Percentiles rank a stretch among this genome's conserved stretches.
phyloP scores from a whole-genome alignment of 164 flowering plant genomes.

The Berberis thunbergii region DNA sequence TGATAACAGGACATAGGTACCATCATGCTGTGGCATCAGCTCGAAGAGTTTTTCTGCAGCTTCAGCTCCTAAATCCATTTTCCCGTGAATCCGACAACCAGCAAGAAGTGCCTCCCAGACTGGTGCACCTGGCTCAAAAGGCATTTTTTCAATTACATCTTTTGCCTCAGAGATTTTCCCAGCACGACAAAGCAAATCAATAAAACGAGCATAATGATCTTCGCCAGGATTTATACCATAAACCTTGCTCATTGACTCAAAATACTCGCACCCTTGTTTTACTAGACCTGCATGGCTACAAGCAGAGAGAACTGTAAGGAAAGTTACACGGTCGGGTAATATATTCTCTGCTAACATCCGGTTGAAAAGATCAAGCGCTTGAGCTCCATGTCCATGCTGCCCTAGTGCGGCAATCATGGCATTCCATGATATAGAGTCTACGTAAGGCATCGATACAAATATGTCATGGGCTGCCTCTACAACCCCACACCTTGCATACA shows the following conservation, averaged over 20 bases:
- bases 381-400: slow-evolving; percentile 65
- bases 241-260: slow-evolving; percentile 36
- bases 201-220: slow-evolving; percentile 74
- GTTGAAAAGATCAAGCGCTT: slow-evolving; percentile 52
- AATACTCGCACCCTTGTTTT: slow-evolving; percentile 48
- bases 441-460: slow-evolving; percentile 46
- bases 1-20: slow-evolving; percentile 56
- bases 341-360: slow-evolving; percentile 51
- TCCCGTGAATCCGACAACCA: slow-evolving; percentile 63
- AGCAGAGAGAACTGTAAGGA: slow-evolving; percentile 68
- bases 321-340: slow-evolving; percentile 60
- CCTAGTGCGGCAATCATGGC: slow-evolving; percentile 66
- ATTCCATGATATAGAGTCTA: slow-evolving; percentile 53
- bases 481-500: slow-evolving; percentile 77
- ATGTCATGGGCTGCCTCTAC: slow-evolving; percentile 43
- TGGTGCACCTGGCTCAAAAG: slow-evolving; percentile 50
- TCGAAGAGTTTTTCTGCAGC: slow-evolving; percentile 65
- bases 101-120: slow-evolving; percentile 78
- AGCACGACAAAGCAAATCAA: slow-evolving; percentile 73
- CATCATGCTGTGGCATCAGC: slow-evolving; percentile 58
- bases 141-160: slow-evolving; percentile 45
- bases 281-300: slow-evolving; percentile 78
- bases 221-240: slow-evolving; percentile 57
- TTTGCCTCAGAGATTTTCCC: slow-evolving; percentile 63
- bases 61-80: slow-evolving; percentile 49